These are phyloP conservation scores for Diaporthe caulivora DNA, from an alignment of 2,329 filamentous ascomycete genomes.

Conservation along the genomic window DNA sequence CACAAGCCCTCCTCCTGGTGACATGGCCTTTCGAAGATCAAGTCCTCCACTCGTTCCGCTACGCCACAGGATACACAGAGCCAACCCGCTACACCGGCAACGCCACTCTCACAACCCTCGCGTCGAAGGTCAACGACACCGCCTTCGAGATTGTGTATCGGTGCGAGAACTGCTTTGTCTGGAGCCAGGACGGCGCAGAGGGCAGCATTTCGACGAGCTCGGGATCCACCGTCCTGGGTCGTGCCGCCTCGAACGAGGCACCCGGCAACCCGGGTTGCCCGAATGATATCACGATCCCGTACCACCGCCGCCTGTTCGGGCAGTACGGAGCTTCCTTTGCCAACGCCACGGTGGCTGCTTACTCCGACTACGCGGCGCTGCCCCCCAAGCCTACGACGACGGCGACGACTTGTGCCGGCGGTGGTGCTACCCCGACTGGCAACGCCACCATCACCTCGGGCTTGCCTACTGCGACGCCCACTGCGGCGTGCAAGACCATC, in stretches of 20 bases:
- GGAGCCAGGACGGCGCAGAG: constrained; percentile 58
- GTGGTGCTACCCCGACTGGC: constrained; percentile 48
- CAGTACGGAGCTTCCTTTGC: constrained; percentile 44
- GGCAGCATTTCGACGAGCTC: constrained; percentile 50
- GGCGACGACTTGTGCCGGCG: neutral
- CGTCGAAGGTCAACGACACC: constrained; percentile 64
- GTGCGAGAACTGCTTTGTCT: constrained; percentile 65
- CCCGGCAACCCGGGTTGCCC: constrained; percentile 51
- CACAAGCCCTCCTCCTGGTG: constrained; percentile 64
- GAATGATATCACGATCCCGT: constrained; percentile 45
- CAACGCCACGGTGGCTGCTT: constrained; percentile 47
- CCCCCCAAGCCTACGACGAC: constrained; percentile 47
- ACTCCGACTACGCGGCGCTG: constrained; percentile 48
- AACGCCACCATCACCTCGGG: constrained; percentile 2
- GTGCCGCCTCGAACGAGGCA: constrained; percentile 59
- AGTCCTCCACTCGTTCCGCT: constrained; percentile 65
- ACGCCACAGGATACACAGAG: constrained; percentile 64
- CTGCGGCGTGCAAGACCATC: constrained; percentile 17
- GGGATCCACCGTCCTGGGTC: constrained; percentile 56
- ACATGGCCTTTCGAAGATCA: constrained; percentile 62
- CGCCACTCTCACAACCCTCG: constrained; percentile 68
- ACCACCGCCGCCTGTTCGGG: constrained; percentile 50
- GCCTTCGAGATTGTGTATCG: constrained; percentile 70
- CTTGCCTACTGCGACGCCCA: constrained; percentile 49
- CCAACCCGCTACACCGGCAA: constrained; percentile 69